Percentiles rank a stretch among this genome's conserved stretches.
Conservation (phyloP, 768 basidiomycete genomes). For the Pleurotus ostreatus region DNA sequence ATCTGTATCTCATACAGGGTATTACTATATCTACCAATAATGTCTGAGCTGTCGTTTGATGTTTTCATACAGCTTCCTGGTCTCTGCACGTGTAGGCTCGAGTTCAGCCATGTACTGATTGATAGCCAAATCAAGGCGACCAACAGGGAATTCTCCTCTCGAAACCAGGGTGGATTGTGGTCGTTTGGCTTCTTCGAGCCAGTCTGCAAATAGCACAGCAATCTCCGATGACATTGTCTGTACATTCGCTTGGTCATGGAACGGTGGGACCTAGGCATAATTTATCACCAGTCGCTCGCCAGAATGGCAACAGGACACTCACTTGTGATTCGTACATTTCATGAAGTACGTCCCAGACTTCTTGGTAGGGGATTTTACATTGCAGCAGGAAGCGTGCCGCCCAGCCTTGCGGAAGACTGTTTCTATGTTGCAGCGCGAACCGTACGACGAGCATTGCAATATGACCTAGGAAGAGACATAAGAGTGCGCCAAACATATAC, state of each 20-base stretch:
- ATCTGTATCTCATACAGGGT: neutral
- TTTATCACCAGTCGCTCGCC: constrained; percentile 5
- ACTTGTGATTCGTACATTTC: constrained; percentile 90
- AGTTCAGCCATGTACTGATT: constrained; percentile 74
- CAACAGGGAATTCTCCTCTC: constrained; percentile 71
- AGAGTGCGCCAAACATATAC: neutral
- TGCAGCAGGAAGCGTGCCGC: constrained; percentile 72
- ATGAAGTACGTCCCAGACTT: constrained; percentile 83
- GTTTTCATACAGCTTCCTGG: constrained; percentile 60
- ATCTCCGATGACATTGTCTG: constrained; percentile 81
- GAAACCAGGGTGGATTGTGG: constrained; percentile 62
- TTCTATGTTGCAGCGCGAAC: constrained; percentile 62
- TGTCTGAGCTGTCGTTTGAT: constrained; percentile 68
- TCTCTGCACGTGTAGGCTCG: constrained; percentile 56
- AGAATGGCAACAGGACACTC: constrained; percentile 14
- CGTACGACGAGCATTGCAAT: constrained; percentile 72
- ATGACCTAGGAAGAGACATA: constrained; percentile 47
- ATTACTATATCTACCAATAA: constrained; percentile 53
- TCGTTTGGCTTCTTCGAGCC: constrained; percentile 74
- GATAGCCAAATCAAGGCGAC: constrained; percentile 67
- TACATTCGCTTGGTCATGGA: constrained; percentile 76
- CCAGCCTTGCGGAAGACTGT: constrained; percentile 72
- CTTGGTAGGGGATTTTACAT: constrained; percentile 75
- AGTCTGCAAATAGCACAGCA: constrained; percentile 74
- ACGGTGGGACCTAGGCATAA: constrained; percentile 64